Percentiles rank a stretch among this genome's conserved stretches.
These are phyloP conservation scores for Gossypioides kirkii DNA, from an alignment of 345 rosid genomes.

Conservation along the genomic window DNA sequence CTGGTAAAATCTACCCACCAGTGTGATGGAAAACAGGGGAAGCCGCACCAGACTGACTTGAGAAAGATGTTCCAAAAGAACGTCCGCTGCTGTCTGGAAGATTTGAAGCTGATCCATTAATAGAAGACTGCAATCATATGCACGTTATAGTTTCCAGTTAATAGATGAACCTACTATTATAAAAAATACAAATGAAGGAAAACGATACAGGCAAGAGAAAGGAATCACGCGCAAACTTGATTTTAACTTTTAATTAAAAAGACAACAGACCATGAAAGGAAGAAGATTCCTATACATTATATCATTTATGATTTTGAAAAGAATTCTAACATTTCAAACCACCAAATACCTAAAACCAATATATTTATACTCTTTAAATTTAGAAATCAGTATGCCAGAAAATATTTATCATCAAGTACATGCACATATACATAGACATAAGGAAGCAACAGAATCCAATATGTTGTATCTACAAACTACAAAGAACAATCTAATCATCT, in stretches of 20 bases:
- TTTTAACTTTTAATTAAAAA: background rate
- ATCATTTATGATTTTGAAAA: background rate
- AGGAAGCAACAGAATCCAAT: background rate
- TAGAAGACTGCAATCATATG: constrained; percentile 65
- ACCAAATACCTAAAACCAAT: background rate
- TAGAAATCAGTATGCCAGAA: background rate
- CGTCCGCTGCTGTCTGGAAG: constrained; percentile 74
- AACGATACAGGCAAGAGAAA: background rate
- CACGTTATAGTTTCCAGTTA: constrained; percentile 3
- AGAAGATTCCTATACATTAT: background rate
- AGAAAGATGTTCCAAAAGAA: constrained; percentile 75
- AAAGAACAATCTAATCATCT: background rate
- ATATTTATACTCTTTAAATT: background rate
- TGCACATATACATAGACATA: background rate
- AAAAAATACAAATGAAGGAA: background rate
- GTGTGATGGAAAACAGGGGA: constrained; percentile 77
- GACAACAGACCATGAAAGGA: background rate
- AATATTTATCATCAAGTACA: background rate
- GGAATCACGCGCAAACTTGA: background rate
- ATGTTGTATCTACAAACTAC: background rate
- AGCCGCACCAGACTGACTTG: constrained; percentile 90
- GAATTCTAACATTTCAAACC: background rate
- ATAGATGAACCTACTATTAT: background rate
- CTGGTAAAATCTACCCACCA: constrained; percentile 38
- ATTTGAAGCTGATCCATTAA: constrained; percentile 81